Conservation (phyloP, 1,139 yeast species). For the Yamadazyma siamensis region DNA sequence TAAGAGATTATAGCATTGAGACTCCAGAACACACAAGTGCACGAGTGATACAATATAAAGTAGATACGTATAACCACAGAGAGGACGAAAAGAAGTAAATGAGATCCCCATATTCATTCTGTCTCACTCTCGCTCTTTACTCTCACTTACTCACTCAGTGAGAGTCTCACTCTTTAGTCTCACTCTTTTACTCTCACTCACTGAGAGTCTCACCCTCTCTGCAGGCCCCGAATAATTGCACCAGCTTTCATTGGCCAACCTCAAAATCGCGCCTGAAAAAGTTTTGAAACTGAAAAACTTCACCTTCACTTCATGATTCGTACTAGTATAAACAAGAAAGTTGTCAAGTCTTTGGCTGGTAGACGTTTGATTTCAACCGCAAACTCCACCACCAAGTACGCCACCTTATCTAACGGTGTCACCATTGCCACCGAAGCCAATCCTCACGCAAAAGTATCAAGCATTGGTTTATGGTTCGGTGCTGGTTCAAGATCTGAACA, state of each 20-base stretch:
- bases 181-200: too few relatives aligned
- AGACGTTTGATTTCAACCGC: constrained; percentile 60
- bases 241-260: constrained; percentile 10
- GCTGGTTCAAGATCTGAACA: constrained; percentile 81
- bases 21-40: too few relatives aligned
- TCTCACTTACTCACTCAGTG: too few relatives aligned
- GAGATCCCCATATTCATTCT: too few relatives aligned
- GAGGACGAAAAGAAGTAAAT: too few relatives aligned
- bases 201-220: not conserved
- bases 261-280: constrained; percentile 4
- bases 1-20: too few relatives aligned
- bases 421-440: constrained; percentile 68
- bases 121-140: too few relatives aligned
- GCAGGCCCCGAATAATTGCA: constrained; percentile 7
- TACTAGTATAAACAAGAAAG: constrained; percentile 11
- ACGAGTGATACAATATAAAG: too few relatives aligned
- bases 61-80: too few relatives aligned
- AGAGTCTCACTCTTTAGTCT: too few relatives aligned
- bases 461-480: constrained; percentile 67
- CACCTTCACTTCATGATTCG: constrained; percentile 13
- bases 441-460: constrained; percentile 52
- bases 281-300: constrained; percentile 2
- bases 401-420: constrained; percentile 69
- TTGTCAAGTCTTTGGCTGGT: constrained; percentile 18
- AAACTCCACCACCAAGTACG: constrained; percentile 58